Conservation (phyloP, 2,329 filamentous ascomycete genomes). For the Aspergillus calidoustus region DNA sequence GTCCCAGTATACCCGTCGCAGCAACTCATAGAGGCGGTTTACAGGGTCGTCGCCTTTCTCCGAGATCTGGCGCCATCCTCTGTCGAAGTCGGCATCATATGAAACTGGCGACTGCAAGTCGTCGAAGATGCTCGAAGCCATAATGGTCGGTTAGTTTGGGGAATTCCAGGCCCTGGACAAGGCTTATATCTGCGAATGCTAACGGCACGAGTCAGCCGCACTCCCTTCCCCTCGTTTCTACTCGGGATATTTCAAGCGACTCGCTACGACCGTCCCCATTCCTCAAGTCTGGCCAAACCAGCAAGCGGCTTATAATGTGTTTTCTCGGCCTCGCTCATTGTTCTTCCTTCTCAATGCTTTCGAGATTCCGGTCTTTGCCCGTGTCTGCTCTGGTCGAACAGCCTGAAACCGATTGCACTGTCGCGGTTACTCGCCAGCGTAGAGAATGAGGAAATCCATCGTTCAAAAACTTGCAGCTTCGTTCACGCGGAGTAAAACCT, state of each 20-base stretch:
- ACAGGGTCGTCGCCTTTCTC: conserved; percentile 10
- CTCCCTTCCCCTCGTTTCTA: neutral
- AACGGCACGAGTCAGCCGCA: neutral
- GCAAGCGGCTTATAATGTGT: neutral
- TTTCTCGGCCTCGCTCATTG: neutral
- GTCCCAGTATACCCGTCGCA: conserved; percentile 7
- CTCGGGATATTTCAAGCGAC: conserved; percentile 2
- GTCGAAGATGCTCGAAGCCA: conserved; percentile 13
- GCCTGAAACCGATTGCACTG: neutral
- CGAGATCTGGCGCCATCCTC: conserved; percentile 9
- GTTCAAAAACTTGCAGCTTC: conserved; percentile 4
- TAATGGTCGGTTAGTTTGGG: neutral
- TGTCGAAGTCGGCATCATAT: conserved; percentile 9
- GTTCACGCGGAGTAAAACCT: conserved; percentile 3
- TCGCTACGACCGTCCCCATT: neutral
- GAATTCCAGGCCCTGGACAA: neutral
- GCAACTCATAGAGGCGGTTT: neutral
- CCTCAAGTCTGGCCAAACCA: neutral
- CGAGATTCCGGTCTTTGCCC: neutral
- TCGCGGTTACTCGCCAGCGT: neutral
- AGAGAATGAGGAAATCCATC: conserved; percentile 8
- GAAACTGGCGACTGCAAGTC: conserved; percentile 11
- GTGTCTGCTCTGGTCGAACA: neutral
- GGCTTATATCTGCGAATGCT: conserved; percentile 5
- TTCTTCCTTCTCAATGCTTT: neutral